Conservation (phyloP, 257 asterid species). For the Linderniella brevidens region DNA sequence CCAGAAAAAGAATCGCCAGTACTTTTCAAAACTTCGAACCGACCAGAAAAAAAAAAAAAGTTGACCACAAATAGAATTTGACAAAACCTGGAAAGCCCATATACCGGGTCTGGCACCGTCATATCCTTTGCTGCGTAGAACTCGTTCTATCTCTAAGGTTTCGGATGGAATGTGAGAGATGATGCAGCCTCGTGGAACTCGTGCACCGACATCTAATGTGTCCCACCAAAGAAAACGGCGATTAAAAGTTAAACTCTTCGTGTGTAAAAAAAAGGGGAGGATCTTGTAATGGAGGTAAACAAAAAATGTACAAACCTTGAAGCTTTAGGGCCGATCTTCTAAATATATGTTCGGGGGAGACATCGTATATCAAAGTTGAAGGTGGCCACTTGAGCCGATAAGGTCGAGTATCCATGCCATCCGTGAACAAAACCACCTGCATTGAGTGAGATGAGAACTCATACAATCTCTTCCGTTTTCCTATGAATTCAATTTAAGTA, state of each 20-base stretch:
- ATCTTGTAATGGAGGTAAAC: neutral
- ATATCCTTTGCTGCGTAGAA: constrained; percentile 43
- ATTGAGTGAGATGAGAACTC: constrained; percentile 16
- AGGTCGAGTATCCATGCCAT: constrained; percentile 87
- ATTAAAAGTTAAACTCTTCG: no score
- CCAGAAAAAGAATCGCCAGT: constrained; percentile 4
- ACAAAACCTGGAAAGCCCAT: constrained; percentile 67
- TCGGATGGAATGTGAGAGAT: constrained; percentile 45
- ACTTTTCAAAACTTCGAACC: neutral
- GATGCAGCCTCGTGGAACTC: constrained; percentile 59
- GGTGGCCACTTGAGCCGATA: constrained; percentile 69
- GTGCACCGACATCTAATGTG: constrained; percentile 50
- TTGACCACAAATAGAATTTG: neutral
- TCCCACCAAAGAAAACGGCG: neutral
- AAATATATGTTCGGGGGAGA: constrained; percentile 46
- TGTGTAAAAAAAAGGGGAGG: neutral
- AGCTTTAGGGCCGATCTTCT: constrained; percentile 33
- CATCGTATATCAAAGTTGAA: constrained; percentile 41
- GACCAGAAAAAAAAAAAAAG: neutral
- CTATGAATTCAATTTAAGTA: neutral
- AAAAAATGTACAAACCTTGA: constrained; percentile 26
- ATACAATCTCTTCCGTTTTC: neutral
- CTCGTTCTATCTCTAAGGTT: constrained; percentile 38
- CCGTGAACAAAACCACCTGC: constrained; percentile 71
- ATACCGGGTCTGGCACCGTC: constrained; percentile 61